Base-by-base conservation (phyloP, 495 filamentous ascomycete species). In the Podospora sp. region DNA sequence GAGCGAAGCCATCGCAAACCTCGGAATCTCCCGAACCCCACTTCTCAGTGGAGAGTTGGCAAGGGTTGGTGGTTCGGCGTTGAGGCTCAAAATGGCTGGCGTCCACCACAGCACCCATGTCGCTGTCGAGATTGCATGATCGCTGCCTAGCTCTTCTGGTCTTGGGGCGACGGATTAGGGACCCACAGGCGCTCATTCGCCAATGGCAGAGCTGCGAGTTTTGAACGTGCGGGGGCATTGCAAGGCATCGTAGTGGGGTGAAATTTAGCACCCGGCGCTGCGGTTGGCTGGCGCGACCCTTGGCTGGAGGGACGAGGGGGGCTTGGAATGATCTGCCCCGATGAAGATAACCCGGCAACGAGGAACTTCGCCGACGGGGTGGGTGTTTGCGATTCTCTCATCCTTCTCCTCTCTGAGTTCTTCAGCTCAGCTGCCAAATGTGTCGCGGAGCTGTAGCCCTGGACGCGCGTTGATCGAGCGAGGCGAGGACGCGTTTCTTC, bases 401-500 rank as follows among this genome's bases (percentile, higher is more conserved):
- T 55, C 24, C 25, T 22, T 22, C 21, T 49, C 18, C 18, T 16
- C 18, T 16, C 46, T 63, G 52, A 52, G 40, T 53, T 53, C 52
- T 52, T 52, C 35, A 29, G 18, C 62, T 26, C 24, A 25, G 46
- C 25, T n/a, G 29, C 29, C 29, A 33, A 52, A 63, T 35, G 50
- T 26, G 33, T 50, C 36, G 59, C 24, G 50, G 51, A 33, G 33
- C 21, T 25, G 62, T 11, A 26, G 26, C 24, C 49, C 62, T 55
- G 26, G 62, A 63, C 49, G 62, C 62, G 26, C 50, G 62, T 63
- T 63, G 62, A 63, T 36, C 62, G 62, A 63, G 62, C 62, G 62
- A 63, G 62, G 62, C 50, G 62, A 55, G 49, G 50, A 63, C 26
- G 50, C 50, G 49, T 53, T 36, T 27, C 25, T 24, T 55, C 40